Evolutionary conservation across 768 basidiomycete species (phyloP), one percentile per base, ranked within the genome.

Genomic region (Lepiota brunneoincarnata): DNA sequence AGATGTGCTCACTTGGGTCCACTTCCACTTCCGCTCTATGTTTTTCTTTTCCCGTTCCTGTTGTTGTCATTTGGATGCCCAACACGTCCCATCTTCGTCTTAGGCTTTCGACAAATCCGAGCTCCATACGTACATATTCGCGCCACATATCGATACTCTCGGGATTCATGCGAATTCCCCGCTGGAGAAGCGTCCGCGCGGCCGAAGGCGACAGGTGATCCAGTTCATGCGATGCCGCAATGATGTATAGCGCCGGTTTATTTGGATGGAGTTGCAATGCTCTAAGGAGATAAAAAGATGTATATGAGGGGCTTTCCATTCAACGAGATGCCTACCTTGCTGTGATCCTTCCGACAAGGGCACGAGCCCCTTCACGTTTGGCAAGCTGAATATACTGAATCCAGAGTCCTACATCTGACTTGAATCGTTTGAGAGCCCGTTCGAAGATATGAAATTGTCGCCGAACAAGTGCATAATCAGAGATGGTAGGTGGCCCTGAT

Each of bases 401-500:
- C 94, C 94, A 98, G 7, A 95, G 77, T 3, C 78, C 84, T 4
- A 96, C 77, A 66, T 98, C 94, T 9, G 80, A 80, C 62, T 91
- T 92, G 80, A 98, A 97, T 63, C 87, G 89, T 65, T 81, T 86
- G 18, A 94, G 75, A 1, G 91, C 94, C 17, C 94, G 83, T 67
- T 96, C 92, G 60, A 96, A 93, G 54, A 96, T 92, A 57, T 91
- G 87, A 66, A 92, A 87, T 63, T 93, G 89, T 60, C 93, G 71
- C 56, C 88, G 81, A 24, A 91, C 88, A 49, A 97, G 80, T 3
- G 92, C 88, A 61, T 89, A 92, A 69, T 91, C 89, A 6, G 91
- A 93, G 51, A 92, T 74, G 12, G 88, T 87, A 3, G 84, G 74
- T 17, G 83, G 78, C 0, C 71, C 72, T 12, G 70, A 63, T 20